phyloP scores from a whole-genome alignment of 805 yeast genomes.

The Myxozyma nipponensis region DNA sequence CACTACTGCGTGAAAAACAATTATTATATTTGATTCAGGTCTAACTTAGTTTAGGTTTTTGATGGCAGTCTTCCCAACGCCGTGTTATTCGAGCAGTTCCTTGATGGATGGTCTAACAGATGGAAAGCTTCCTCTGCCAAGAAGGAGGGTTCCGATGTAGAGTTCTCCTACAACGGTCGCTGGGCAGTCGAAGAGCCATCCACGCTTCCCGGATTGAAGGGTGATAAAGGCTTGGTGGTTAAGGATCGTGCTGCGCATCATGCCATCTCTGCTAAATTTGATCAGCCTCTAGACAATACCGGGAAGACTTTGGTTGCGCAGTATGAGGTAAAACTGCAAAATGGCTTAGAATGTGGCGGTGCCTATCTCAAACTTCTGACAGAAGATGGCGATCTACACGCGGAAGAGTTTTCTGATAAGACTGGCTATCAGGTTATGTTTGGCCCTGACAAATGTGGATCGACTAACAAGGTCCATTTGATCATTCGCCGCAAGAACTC shows the following conservation, averaged over 20 bases:
- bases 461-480: slow-evolving; percentile 73
- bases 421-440: slow-evolving; percentile 85
- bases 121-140: slow-evolving; percentile 60
- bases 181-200: slow-evolving; percentile 70
- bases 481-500: slow-evolving; percentile 61
- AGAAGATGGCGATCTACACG: slow-evolving; percentile 38
- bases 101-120: slow-evolving; percentile 34
- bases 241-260: slow-evolving; percentile 74
- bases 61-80: slow-evolving; percentile 2
- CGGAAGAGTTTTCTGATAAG: slow-evolving; percentile 53
- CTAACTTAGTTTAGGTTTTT: slow-evolving; percentile 9
- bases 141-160: slow-evolving; percentile 40
- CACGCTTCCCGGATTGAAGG: slow-evolving; percentile 54
- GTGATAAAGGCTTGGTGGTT: slow-evolving; percentile 74
- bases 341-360: slow-evolving; percentile 81
- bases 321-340: slow-evolving; percentile 82
- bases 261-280: slow-evolving; percentile 68
- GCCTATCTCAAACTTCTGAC: slow-evolving; percentile 76
- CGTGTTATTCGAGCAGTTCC: slow-evolving; percentile 46
- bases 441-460: slow-evolving; percentile 91
- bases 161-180: slow-evolving; percentile 60
- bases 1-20: too few species aligned
- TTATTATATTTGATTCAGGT: too few species aligned
- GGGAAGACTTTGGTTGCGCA: slow-evolving; percentile 72
- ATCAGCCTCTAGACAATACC: slow-evolving; percentile 54